A percentile compares a stretch with the other conserved stretches of the same genome.
Conservation (phyloP, 345 rosid genomes). For the Eucalyptus tenuipes region DNA sequence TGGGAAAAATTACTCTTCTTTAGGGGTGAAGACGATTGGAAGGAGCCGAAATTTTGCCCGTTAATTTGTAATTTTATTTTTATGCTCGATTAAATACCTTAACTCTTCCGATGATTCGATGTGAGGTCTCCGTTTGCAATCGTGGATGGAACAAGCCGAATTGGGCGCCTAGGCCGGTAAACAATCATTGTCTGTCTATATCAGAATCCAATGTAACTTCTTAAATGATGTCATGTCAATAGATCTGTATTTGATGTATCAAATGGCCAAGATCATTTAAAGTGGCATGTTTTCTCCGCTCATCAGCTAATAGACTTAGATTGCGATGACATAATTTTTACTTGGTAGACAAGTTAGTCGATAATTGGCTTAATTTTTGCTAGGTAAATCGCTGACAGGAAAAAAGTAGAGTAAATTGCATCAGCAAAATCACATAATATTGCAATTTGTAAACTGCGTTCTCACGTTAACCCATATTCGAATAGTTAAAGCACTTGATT, state of each 20-base stretch:
- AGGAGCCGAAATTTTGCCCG: neutral
- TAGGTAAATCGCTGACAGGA: no score
- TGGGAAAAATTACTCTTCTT: neutral
- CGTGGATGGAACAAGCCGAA: neutral
- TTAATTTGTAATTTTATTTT: neutral
- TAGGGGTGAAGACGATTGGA: neutral
- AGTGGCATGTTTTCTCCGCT: neutral
- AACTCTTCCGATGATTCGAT: neutral
- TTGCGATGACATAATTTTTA: neutral
- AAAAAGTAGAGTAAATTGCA: neutral
- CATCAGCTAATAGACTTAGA: neutral
- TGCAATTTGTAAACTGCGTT: no score
- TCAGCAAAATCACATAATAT: neutral
- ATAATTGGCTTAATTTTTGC: neutral
- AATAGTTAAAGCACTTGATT: neutral
- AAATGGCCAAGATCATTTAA: neutral
- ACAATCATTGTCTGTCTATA: neutral
- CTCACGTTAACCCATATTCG: neutral
- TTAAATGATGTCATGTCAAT: neutral
- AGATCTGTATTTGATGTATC: accelerated
- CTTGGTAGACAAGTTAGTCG: neutral
- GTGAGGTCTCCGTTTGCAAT: neutral
- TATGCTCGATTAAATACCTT: neutral
- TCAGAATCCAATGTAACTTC: accelerated
- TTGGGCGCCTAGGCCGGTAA: neutral